Base-by-base conservation (phyloP, 257 asterid species). In the Solanum gracilifrons region DNA sequence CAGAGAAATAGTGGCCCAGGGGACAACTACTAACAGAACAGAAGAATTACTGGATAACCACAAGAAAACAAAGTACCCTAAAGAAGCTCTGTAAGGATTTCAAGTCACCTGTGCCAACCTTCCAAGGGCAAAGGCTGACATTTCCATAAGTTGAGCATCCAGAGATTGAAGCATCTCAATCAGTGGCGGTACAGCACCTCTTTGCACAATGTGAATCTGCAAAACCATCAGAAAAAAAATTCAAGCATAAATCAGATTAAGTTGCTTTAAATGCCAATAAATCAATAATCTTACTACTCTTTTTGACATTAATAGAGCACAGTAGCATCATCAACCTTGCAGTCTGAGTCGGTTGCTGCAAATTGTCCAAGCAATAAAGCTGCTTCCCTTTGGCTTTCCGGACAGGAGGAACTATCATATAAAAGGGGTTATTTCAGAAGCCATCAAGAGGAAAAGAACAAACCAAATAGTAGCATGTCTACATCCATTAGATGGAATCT, bases 371-470 rank as follows among this genome's bases (percentile, higher is more conserved):
- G 98, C 84, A 97, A 93, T 92, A 97, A 92, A 89, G 99, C 99
- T 90, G 99, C 98, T 93, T 97, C 99, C 89, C 99, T 93, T 92
- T 96, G 99, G 93, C 99, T 97, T 93, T 97, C 99, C 9, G 97
- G 89, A 92, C 99, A 97, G 89, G 97, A 93, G 76, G 99, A 97
- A 91, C 99, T 96, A 95, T 87, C 18, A 83, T 29, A 41, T 33
- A 83, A 71, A 39, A 89, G 83, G 84, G 86, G 73, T 82, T 21
- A 71, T 21, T 31, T 73, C 46, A 85, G 87, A 41, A 39, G 66
- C 39, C 29, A 25, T 76, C 82, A 73, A 58, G 48, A 23, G 89
- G 90, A 85, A 69, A 58, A 13, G 62, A 32, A 58, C 37, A 69
- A 39, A 18, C n/a, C 64, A 82, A 48, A 48, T 51, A 10, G 37